These are phyloP conservation scores for Leishmania lainsoni DNA, from an alignment of 208 protist species.

Conservation along the genomic window DNA sequence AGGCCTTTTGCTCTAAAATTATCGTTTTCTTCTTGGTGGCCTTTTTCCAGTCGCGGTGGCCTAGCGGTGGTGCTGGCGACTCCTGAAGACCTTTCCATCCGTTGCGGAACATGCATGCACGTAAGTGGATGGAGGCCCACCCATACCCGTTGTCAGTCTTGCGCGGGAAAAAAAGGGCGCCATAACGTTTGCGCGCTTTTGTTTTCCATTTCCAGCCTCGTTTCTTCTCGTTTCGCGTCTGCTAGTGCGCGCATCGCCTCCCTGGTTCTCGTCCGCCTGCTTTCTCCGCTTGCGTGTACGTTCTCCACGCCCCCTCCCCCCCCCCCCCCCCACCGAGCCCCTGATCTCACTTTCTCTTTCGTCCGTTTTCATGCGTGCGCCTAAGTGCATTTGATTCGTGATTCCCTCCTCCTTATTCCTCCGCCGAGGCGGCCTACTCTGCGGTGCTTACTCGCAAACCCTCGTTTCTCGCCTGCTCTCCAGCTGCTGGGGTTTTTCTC, in stretches of 20 bases:
- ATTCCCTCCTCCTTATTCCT: conserved; percentile 1
- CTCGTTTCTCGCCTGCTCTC: background rate
- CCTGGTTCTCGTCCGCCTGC: background rate
- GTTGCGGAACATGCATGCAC: background rate
- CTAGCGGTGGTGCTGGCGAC: background rate
- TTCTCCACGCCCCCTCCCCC: background rate
- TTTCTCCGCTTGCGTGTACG: background rate
- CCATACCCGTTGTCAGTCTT: background rate
- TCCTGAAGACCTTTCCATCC: background rate
- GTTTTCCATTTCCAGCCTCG: background rate
- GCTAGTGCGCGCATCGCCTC: background rate
- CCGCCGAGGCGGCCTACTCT: background rate
- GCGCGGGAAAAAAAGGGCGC: background rate
- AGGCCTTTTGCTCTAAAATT: background rate
- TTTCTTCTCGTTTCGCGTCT: background rate
- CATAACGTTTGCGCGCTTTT: background rate
- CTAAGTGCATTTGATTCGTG: conserved; percentile 6
- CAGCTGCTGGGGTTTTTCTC: too few species aligned
- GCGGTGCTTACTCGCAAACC: background rate
- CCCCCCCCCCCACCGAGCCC: background rate
- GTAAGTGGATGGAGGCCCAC: background rate
- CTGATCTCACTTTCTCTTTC: background rate
- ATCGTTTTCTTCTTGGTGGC: background rate
- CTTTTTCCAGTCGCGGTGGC: background rate
- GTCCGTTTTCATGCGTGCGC: background rate